Percentiles rank a stretch among this genome's conserved stretches.
Evolutionary conservation across 2,329 filamentous ascomycete species (phyloP).

Genomic region (Colletotrichum sidae): DNA sequence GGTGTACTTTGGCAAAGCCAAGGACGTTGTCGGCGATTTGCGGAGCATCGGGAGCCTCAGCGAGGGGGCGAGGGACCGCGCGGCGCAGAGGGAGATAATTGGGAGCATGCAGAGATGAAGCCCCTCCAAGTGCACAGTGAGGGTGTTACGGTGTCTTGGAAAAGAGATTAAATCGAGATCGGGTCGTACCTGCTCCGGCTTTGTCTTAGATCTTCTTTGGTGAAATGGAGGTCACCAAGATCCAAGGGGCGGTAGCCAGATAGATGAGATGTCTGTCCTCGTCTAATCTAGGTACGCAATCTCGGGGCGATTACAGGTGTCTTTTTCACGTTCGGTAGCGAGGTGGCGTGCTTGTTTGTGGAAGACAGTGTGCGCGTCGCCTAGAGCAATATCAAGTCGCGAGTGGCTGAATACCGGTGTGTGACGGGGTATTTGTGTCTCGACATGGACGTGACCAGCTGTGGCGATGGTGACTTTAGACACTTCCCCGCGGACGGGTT

Average conservation of each 20-base stretch:
- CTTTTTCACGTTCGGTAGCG: conserved; percentile 1
- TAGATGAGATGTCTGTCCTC: conserved; percentile 8
- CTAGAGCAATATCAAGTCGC: not conserved
- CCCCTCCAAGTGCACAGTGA: too few species aligned
- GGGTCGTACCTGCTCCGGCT: conserved; percentile 13
- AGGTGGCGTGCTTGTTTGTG: conserved; percentile 1
- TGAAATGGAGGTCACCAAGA: conserved; percentile 12
- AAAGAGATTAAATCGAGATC: conserved; percentile 25
- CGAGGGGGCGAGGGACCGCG: conserved; percentile 84
- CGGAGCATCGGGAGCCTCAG: conserved; percentile 87
- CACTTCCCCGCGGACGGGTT: too few species aligned
- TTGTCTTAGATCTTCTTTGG: conserved; percentile 20
- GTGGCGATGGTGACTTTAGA: too few species aligned
- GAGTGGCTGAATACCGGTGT: conserved; percentile 2
- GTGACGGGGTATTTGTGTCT: not conserved
- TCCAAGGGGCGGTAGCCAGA: conserved; percentile 11
- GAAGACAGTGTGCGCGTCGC: not conserved
- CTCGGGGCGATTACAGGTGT: not conserved
- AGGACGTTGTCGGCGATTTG: conserved; percentile 96
- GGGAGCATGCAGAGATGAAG: conserved; percentile 64
- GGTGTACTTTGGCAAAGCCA: conserved; percentile 99
- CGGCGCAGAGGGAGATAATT: conserved; percentile 91
- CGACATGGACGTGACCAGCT: too few species aligned
- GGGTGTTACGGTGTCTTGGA: not conserved
- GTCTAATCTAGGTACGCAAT: conserved; percentile 3